phyloP scores from a whole-genome alignment of 192 early-diverging fungal species.

The Coemansia sp. region DNA sequence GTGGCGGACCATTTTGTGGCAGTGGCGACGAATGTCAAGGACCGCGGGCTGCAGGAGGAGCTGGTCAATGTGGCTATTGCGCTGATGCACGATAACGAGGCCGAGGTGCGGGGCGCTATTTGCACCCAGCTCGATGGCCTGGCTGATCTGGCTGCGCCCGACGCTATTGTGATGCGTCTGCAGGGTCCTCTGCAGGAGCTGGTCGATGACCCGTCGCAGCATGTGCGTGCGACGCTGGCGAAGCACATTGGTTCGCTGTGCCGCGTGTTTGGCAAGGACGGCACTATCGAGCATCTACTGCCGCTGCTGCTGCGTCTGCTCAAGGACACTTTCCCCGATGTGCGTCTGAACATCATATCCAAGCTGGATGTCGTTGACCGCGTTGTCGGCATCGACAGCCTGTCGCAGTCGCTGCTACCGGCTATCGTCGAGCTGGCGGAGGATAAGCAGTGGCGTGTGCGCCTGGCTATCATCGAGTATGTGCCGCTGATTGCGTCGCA shows the following conservation, averaged over 20 bases:
- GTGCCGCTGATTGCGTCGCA: conserved; percentile 96
- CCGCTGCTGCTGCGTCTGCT: conserved; percentile 95
- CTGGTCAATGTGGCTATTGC: conserved; percentile 83
- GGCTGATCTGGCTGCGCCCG: conserved; percentile 74
- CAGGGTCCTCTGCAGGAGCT: conserved; percentile 92
- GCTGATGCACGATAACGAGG: conserved; percentile 93
- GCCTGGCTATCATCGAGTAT: conserved; percentile 98
- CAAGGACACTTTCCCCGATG: conserved; percentile 97
- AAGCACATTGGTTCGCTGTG: conserved; percentile 96
- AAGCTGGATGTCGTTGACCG: conserved; percentile 95
- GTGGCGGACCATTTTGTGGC: conserved; percentile 97
- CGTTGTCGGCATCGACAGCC: conserved; percentile 95
- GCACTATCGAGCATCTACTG: conserved; percentile 91
- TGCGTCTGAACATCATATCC: conserved; percentile 98
- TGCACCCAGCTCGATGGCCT: conserved; percentile 82
- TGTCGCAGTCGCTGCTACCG: conserved; percentile 95
- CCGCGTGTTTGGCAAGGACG: conserved; percentile 92
- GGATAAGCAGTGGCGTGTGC: conserved; percentile 99
- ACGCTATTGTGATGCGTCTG: conserved; percentile 74
- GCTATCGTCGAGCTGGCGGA: conserved; percentile 99
- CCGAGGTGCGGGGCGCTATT: conserved; percentile 95
- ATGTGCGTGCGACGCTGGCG: conserved; percentile 93
- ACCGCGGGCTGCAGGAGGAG: conserved; percentile 68
- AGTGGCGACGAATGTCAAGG: conserved; percentile 61
- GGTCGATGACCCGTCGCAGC: conserved; percentile 93